Percentiles rank a stretch among this genome's conserved stretches.
phyloP scores from a whole-genome alignment of 2,329 filamentous ascomycete species.

The Aspergillus sp. region DNA sequence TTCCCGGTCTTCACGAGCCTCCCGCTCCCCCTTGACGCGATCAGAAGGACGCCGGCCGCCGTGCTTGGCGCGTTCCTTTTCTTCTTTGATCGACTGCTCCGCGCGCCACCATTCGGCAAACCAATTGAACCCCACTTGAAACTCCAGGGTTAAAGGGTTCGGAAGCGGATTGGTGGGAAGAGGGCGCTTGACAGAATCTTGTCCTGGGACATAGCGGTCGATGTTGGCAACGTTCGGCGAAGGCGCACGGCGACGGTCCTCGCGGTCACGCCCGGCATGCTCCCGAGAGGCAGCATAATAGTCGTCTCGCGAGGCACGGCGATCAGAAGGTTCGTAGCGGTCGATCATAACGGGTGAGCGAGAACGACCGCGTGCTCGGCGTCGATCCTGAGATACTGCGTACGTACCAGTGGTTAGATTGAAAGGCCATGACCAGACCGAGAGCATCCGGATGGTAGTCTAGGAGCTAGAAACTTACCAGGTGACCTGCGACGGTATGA shows the following conservation, averaged over 20 bases:
- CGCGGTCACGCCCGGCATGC: slow-evolving; percentile 53
- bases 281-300: slow-evolving; percentile 53
- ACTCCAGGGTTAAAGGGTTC: slow-evolving; percentile 64
- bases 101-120: slow-evolving; percentile 70
- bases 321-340: slow-evolving; percentile 62
- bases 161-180: slow-evolving; percentile 59
- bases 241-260: slow-evolving; percentile 59
- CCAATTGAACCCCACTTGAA: slow-evolving; percentile 68
- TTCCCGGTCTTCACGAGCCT: slow-evolving; percentile 63
- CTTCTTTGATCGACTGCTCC: slow-evolving; percentile 65
- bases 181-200: slow-evolving; percentile 57
- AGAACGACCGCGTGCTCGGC: slow-evolving; percentile 54
- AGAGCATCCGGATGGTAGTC: neutral
- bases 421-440: neutral
- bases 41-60: slow-evolving; percentile 58
- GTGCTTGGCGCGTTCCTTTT: slow-evolving; percentile 62
- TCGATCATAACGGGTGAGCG: slow-evolving; percentile 65
- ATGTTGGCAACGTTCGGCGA: slow-evolving; percentile 61
- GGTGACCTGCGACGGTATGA: slow-evolving; percentile 51
- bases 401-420: neutral
- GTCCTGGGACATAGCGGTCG: slow-evolving; percentile 66
- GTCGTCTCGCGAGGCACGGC: slow-evolving; percentile 58
- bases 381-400: slow-evolving; percentile 44
- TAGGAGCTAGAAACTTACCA: slow-evolving; percentile 36
- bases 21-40: slow-evolving; percentile 62